Base-by-base conservation (phyloP, 192 early-diverging fungal genomes). In the Bifiguratus adelaidae region DNA sequence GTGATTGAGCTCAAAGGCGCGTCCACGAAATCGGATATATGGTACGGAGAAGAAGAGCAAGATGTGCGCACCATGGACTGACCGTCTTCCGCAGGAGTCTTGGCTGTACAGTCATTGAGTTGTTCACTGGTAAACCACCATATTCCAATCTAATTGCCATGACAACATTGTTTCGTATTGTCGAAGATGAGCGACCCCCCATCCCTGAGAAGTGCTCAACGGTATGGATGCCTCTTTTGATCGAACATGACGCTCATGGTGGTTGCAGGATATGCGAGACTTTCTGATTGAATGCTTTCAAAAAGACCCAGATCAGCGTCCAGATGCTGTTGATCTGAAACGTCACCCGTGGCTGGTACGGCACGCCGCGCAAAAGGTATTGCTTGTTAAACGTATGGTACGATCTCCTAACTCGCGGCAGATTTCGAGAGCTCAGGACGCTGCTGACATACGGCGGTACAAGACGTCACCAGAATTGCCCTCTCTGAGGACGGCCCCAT, bases 101-200 rank as follows among this genome's bases (percentile, higher is more conserved):
- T 16, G 95, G 95, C 26, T 96, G 92, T 54, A 98, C 95, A 0
- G 57, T 92, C 13, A 78, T 98, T 36, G 95, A 98, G 61, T 64
- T 98, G 53, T 60, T 95, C 27, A 90, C 91, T 5, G 95, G 95
- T 27, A 80, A 83, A 38, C 95, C 95, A 18, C 95, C 92, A 2
- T 98, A 95, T 61, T 70, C 80, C 13, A 78, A 81, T 5, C 47
- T 94, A 36, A 75, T 89, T 33, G 74, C 87, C 13, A 88, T 96
- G 89, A 77, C 91, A 3, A 86, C 90, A 4, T 70, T 98, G 15
- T 98, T 92, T 65, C 81, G 83, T 49, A 96, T 98, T 53, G 95
- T 95, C 4, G 91, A 91, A 55, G 88, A 89, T 52, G 85, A 89
- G 9, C 71, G 78, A 36, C 92, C 92, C 20, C 89, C 92, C 24